Base-by-base conservation (phyloP, 352 stramenopile species). In the Pilasporangium apinafurcum region DNA sequence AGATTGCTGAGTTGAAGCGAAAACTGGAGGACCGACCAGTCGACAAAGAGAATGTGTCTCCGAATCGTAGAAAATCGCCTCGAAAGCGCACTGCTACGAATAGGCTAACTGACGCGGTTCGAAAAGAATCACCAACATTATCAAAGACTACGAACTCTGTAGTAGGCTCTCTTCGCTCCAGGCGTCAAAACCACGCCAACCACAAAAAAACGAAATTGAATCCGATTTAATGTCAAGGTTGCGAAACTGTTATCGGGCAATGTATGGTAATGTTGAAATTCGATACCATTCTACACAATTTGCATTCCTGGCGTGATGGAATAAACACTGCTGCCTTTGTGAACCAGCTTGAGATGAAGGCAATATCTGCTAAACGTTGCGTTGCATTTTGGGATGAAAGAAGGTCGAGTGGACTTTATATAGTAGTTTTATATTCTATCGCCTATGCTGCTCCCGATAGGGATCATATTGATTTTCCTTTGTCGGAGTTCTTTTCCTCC, bases 201-300 rank as follows among this genome's bases (percentile, higher is more conserved):
- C 50, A 49, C 34, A 88, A 88, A 56, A 86, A 79, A 48, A 36
- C 56, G 9, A 68, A 68, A 43, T 57, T 68, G 36, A 77, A 57
- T 54, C 55, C 63, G 26, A 44, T 80, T 16, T 87, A 42, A 74
- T 31, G 20, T 27, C 28, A 14, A n/a, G n/a, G n/a, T n/a, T n/a
- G n/a, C n/a, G n/a, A n/a, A n/a, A n/a, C n/a, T n/a, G n/a, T n/a
- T n/a, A n/a, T n/a, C n/a, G n/a, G n/a, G n/a, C n/a, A n/a, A n/a
- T n/a, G n/a, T n/a, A n/a, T n/a, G n/a, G n/a, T n/a, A n/a, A n/a
- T n/a, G n/a, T n/a, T n/a, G n/a, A n/a, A n/a, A n/a, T n/a, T n/a
- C n/a, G n/a, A n/a, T n/a, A n/a, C n/a, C n/a, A n/a, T n/a, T n/a
- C n/a, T n/a, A n/a, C n/a, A n/a, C n/a, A n/a, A n/a, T n/a, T n/a